Conservation (phyloP, 2,329 filamentous ascomycete genomes). For the Lasiodiplodia theobromae region DNA sequence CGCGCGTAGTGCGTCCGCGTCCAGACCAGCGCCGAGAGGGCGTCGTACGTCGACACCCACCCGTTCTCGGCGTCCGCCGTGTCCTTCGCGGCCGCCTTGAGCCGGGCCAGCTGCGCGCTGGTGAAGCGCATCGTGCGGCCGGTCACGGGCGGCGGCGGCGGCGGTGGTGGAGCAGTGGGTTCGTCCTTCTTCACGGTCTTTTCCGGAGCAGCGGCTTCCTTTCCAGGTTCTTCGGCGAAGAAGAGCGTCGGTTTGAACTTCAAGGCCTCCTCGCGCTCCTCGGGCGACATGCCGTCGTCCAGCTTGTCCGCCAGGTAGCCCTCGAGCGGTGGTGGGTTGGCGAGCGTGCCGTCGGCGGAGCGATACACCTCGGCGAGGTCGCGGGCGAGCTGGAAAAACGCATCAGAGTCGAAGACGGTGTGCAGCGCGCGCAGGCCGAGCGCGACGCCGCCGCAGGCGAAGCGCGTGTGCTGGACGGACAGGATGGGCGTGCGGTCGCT, state of each 20-base stretch:
- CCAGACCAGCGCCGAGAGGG: slow-evolving; percentile 12
- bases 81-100: neutral
- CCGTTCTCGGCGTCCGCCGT: neutral
- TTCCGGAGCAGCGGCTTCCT: neutral
- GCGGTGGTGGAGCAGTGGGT: neutral
- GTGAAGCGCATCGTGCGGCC: slow-evolving; percentile 7
- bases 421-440: slow-evolving; percentile 1
- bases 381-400: slow-evolving; percentile 8
- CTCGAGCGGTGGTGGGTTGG: neutral
- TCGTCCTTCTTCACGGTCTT: neutral
- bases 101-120: neutral
- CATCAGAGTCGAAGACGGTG: neutral
- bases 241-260: neutral
- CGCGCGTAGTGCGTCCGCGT: neutral
- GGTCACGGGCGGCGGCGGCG: neutral
- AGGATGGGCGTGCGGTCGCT: neutral
- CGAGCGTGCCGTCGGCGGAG: neutral
- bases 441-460: slow-evolving; percentile 9
- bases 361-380: slow-evolving; percentile 14
- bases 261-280: neutral
- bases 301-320: neutral
- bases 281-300: neutral
- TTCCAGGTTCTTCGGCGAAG: neutral
- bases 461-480: slow-evolving; percentile 12
- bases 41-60: slow-evolving; percentile 24